A percentile compares a stretch with the other conserved stretches of the same genome.
These are phyloP conservation scores for Coniochaeta pulveracea DNA, from an alignment of 2,329 filamentous ascomycete genomes.

Conservation along the genomic window DNA sequence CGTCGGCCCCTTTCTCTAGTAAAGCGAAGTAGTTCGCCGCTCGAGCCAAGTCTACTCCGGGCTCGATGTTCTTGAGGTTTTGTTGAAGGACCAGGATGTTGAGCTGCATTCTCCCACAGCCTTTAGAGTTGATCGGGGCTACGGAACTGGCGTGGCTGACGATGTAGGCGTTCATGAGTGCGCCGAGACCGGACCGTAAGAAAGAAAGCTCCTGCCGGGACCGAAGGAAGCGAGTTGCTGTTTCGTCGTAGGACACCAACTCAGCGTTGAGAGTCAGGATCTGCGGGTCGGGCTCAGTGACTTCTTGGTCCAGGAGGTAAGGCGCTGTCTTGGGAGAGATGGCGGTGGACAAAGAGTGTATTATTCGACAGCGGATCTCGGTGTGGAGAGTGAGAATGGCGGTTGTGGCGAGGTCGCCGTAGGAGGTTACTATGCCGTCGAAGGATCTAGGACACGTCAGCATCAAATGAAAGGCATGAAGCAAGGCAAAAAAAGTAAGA, in stretches of 20 bases:
- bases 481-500: slow-evolving; percentile 9
- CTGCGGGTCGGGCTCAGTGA: slow-evolving; percentile 65
- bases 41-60: slow-evolving; percentile 50
- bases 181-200: slow-evolving; percentile 63
- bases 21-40: slow-evolving; percentile 59
- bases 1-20: slow-evolving; percentile 54
- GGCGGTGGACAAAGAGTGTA: slow-evolving; percentile 61
- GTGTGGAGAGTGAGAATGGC: slow-evolving; percentile 79
- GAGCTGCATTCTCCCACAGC: slow-evolving; percentile 78
- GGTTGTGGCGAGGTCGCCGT: slow-evolving; percentile 67
- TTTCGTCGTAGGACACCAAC: slow-evolving; percentile 80
- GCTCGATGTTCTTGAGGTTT: slow-evolving; percentile 87
- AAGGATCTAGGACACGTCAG: slow-evolving; percentile 50
- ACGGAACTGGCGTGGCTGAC: slow-evolving; percentile 61
- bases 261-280: slow-evolving; percentile 77
- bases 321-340: slow-evolving; percentile 49
- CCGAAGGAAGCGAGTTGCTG: slow-evolving; percentile 61
- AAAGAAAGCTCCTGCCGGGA: slow-evolving; percentile 55
- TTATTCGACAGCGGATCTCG: slow-evolving; percentile 75
- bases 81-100: slow-evolving; percentile 94
- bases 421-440: slow-evolving; percentile 74
- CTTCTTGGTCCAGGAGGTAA: slow-evolving; percentile 58
- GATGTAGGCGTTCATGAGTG: slow-evolving; percentile 70
- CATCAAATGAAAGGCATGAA: slow-evolving; percentile 6
- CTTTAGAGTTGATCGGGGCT: slow-evolving; percentile 72